These are phyloP conservation scores for Ceratocystiopsis minuta DNA, from an alignment of 2,329 filamentous ascomycete genomes.

Conservation along the genomic window DNA sequence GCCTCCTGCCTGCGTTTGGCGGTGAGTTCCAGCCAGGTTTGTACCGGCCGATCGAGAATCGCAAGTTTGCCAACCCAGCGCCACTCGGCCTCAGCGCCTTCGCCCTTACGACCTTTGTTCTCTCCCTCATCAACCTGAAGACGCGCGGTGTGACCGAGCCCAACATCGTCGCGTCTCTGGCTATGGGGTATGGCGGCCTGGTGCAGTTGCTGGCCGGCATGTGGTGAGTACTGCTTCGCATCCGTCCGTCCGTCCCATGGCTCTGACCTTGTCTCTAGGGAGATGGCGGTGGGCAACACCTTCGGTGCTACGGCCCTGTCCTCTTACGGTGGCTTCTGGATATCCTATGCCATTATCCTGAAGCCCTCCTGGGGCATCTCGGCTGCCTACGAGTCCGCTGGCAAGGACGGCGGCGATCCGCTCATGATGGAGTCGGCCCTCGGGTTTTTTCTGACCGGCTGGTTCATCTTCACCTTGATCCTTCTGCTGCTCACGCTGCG, in stretches of 20 bases:
- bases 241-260: neutral
- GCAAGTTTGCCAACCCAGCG: slow-evolving; percentile 64
- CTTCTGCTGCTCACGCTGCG: slow-evolving; percentile 56
- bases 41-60: slow-evolving; percentile 43
- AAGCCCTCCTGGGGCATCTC: slow-evolving; percentile 49
- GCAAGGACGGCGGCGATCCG: slow-evolving; percentile 15
- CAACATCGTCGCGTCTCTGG: slow-evolving; percentile 50
- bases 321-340: slow-evolving; percentile 75
- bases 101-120: slow-evolving; percentile 66
- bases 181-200: slow-evolving; percentile 60
- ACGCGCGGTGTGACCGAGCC: slow-evolving; percentile 39
- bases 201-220: slow-evolving; percentile 69
- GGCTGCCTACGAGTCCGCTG: slow-evolving; percentile 19
- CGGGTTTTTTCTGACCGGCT: slow-evolving; percentile 59
- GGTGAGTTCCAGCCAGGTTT: slow-evolving; percentile 57
- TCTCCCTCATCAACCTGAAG: slow-evolving; percentile 56
- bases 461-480: slow-evolving; percentile 73
- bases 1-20: slow-evolving; percentile 41
- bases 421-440: slow-evolving; percentile 39
- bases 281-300: slow-evolving; percentile 76
- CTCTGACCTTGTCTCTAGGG: slow-evolving; percentile 29
- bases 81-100: slow-evolving; percentile 63
- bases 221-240: slow-evolving; percentile 43
- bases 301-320: slow-evolving; percentile 69
- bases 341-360: slow-evolving; percentile 53